phyloP scores from a whole-genome alignment of 345 rosid genomes.

The Dipteronia sinensis region DNA sequence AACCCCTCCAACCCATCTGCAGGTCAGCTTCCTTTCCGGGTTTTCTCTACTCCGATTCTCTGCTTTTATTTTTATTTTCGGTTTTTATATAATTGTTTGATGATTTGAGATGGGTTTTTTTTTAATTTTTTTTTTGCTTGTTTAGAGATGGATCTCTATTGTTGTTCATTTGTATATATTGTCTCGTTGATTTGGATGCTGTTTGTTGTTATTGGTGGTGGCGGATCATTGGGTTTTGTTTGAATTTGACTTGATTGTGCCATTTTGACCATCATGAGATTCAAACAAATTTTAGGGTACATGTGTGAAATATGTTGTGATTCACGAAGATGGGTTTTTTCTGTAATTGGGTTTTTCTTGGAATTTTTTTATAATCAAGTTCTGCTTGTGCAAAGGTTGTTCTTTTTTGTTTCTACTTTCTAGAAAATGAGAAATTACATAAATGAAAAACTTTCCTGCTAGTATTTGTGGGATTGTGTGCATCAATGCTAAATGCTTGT shows the following conservation, averaged over 20 bases:
- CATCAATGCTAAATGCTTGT: not conserved
- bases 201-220: not conserved
- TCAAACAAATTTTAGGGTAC: not conserved
- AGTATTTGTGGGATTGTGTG: not conserved
- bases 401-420: not conserved
- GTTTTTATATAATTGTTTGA: not conserved
- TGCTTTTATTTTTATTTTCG: too few species aligned
- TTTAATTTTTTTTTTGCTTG: not conserved
- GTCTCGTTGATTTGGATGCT: not conserved
- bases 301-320: conserved; percentile 2
- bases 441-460: not conserved
- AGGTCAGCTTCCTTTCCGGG: not conserved
- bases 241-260: conserved; percentile 5
- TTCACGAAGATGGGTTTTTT: not conserved
- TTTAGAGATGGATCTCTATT: conserved; percentile 7
- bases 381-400: not conserved
- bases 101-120: not conserved
- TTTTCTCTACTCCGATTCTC: not conserved
- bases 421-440: not conserved
- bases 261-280: conserved; percentile 10
- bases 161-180: not conserved
- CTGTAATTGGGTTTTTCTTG: not conserved
- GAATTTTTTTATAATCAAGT: not conserved
- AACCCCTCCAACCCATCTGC: not conserved
- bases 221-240: conserved; percentile 6